A percentile compares a stretch with the other conserved stretches of the same genome.
These are phyloP conservation scores for Podospora comata DNA, from an alignment of 495 filamentous ascomycete genomes.

Conservation along the genomic window DNA sequence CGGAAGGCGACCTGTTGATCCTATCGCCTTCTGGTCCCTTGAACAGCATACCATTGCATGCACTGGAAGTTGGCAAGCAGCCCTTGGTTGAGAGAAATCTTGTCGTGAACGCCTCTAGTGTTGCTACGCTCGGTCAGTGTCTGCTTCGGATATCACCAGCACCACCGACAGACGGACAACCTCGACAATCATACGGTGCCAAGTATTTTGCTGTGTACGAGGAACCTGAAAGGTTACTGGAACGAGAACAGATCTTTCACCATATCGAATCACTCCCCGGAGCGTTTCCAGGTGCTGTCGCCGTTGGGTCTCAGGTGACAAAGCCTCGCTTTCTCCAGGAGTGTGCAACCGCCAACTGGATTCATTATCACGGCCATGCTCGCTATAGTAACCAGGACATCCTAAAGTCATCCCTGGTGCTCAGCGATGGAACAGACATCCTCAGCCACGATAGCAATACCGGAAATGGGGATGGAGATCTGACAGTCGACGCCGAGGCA, in stretches of 20 bases:
- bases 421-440: not conserved
- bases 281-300: not conserved
- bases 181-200: not conserved
- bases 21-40: not conserved
- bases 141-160: not conserved
- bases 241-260: not conserved
- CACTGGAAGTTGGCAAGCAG: not conserved
- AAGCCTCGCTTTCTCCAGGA: not conserved
- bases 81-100: slow-evolving; percentile 9
- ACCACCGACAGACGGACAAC: not conserved
- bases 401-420: slow-evolving; percentile 1
- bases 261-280: not conserved
- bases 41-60: not conserved
- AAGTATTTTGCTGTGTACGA: not conserved
- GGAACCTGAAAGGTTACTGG: not conserved
- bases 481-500: not conserved
- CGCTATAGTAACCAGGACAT: not conserved
- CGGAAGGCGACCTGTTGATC: not conserved
- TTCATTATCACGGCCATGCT: slow-evolving; percentile 4
- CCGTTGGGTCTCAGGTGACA: not conserved
- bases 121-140: not conserved
- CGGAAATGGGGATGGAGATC: not conserved
- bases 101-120: slow-evolving; percentile 2
- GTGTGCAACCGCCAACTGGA: not conserved
- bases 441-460: not conserved